Evolutionary conservation across 2,329 filamentous ascomycete species (phyloP), one percentile per base, ranked within the genome.

Genomic region (Xylaria sp.): DNA sequence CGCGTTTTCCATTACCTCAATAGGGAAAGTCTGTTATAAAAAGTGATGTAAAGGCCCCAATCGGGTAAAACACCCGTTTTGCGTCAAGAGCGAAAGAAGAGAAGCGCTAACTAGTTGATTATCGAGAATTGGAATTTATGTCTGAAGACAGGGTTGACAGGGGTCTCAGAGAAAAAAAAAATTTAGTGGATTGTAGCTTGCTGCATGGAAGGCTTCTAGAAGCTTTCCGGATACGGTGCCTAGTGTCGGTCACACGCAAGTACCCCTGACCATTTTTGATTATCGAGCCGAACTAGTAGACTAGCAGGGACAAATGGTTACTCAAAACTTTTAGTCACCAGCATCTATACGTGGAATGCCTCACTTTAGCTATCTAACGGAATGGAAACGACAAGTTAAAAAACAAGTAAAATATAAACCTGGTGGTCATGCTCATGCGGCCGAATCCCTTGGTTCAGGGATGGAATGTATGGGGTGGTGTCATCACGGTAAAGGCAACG

Each of bases 191-290:
- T n/a, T 41, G 48, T 57, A 25, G 48, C 46, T 34, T 58, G 65
- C 72, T 74, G 74, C 74, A 76, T 75, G 64, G 74, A 76, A 76
- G 70, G 67, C 71, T 75, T 76, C 73, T 75, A 76, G 74, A 76
- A 76, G 67, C 39, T 52, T 66, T 72, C 70, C 65, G 45, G 46
- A 61, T 65, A n/a, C 68, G 65, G 69, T 9, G 41, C 28, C 34
- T 65, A 43, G 62, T 39, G 67, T 41, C 60, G 28, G 57, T 62
- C 61, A 64, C 48, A 71, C 60, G 25, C 15, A 28, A 28, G 32
- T 43, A 46, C 41, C 60, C 63, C 66, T 62, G 52, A 18, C 56
- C 59, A 36, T 56, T 65, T 65, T 66, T 69, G 62, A 55, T 64
- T 70, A 61, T 60, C 66, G 48, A 68, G 50, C 50, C 30, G 30